Conservation (phyloP, 306 rosid genomes). For the Sechiopsis laciniata region DNA sequence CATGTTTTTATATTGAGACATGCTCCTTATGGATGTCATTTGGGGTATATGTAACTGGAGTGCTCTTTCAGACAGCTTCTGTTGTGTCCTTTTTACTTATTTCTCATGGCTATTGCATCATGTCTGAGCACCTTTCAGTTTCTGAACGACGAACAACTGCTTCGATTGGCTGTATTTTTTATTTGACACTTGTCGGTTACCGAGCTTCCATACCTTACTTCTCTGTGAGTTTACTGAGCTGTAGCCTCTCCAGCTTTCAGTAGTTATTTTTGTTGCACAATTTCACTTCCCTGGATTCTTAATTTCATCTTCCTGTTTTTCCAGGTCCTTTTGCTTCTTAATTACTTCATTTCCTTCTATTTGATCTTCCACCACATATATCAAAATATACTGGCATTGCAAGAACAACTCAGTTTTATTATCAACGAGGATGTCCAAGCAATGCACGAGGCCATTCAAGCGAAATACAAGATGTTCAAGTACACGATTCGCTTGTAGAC, state of each 20-base stretch:
- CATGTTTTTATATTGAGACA: conserved; percentile 67
- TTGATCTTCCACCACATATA: conserved; percentile 81
- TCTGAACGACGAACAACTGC: conserved; percentile 83
- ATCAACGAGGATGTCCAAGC: conserved; percentile 64
- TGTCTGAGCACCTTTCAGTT: conserved; percentile 79
- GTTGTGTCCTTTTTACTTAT: conserved; percentile 84
- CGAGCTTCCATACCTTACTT: conserved; percentile 88
- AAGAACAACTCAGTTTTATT: conserved; percentile 66
- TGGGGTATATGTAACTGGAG: conserved; percentile 90
- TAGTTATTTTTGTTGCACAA: conserved; percentile 23
- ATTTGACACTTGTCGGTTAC: conserved; percentile 92
- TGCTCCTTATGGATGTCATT: conserved; percentile 99
- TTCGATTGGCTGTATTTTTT: conserved; percentile 80
- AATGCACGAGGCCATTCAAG: conserved; percentile 71
- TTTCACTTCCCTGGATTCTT: conserved; percentile 19
- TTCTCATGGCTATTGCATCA: conserved; percentile 94
- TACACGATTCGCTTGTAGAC: conserved; percentile 29
- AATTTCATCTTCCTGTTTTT: conserved; percentile 22
- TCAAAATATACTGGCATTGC: conserved; percentile 61
- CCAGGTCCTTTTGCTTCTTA: conserved; percentile 81
- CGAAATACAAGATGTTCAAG: conserved; percentile 91
- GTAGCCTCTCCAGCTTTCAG: conserved; percentile 6
- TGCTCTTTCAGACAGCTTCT: conserved; percentile 87
- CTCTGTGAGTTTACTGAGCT: conserved; percentile 46
- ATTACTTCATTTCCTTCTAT: conserved; percentile 68